Evolutionary conservation across 2,329 filamentous ascomycete genomes (phyloP), one percentile per base, ranked within the genome.

Genomic region (Ascochyta viciae-villosae): DNA sequence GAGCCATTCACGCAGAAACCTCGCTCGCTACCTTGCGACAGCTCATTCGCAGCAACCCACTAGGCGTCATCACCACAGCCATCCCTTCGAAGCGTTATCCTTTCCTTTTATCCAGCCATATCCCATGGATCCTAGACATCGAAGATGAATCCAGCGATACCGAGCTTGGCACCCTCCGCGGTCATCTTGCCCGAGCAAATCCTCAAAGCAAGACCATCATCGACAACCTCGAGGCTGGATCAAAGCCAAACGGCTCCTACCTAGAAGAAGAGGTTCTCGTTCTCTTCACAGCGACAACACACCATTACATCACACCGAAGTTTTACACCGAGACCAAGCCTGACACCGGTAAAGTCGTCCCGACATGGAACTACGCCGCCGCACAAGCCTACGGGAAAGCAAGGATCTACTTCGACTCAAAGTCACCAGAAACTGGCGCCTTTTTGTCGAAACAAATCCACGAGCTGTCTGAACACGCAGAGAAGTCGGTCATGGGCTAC

Each of bases 341-440:
- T 0, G 68, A 65, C 0, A 86, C 82, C 0, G 87, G 82, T 10
- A 90, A 90, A 62, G 87, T 89, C 0, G 87, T 88, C 5, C 87
- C 87, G 0, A 90, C 87, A 0, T 90, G 87, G 88, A 87, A 90
- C 71, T 90, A 90, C 63, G 78, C 85, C 0, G 86, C 87, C 0
- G 87, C 82, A 0, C 85, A 90, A 71, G 85, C 79, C 0, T 89
- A 89, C 62, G 87, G 87, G 1, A 79, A 72, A 1, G 83, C 83
- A 1, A 82, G 58, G 0, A 73, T 89, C 4, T 82, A 88, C 6
- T 81, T 75, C 53, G 82, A 89, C 52, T 65, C 80, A 6, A 78
- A 78, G 41, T 68, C 78, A 0, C 64, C 74, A 0, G 77, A 80
- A 22, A 83, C 84, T 0, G 65, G 68, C 0, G 56, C 59, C 0